Evolutionary conservation across 768 basidiomycete species (phyloP).

Genomic region (Collybia sordida): DNA sequence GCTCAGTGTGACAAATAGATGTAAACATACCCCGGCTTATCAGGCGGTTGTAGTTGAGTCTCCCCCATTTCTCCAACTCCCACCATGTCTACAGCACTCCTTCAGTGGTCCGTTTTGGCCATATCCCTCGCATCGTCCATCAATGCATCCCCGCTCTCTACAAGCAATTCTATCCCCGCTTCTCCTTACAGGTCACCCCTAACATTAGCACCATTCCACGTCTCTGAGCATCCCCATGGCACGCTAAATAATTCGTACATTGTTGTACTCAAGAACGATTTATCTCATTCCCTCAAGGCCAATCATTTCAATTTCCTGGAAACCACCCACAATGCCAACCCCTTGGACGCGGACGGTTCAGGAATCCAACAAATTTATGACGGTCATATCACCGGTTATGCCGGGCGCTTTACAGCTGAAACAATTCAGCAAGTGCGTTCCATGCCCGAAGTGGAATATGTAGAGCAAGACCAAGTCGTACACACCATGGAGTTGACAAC

Average conservation of each 20-base stretch:
- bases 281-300: slow-evolving; percentile 54
- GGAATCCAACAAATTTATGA: slow-evolving; percentile 79
- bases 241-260: slow-evolving; percentile 92
- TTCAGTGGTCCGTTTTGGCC: slow-evolving; percentile 43
- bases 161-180: slow-evolving; percentile 29
- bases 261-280: slow-evolving; percentile 78
- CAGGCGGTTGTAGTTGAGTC: slow-evolving; percentile 13
- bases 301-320: slow-evolving; percentile 83
- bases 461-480: slow-evolving; percentile 96
- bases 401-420: slow-evolving; percentile 70
- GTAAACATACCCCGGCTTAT: slow-evolving; percentile 28
- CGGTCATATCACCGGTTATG: slow-evolving; percentile 72
- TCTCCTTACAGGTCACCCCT: slow-evolving; percentile 40
- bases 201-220: slow-evolving; percentile 59
- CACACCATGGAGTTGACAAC: slow-evolving; percentile 51
- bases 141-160: slow-evolving; percentile 50
- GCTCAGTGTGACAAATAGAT: slow-evolving; percentile 24
- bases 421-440: slow-evolving; percentile 76
- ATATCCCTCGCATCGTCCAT: slow-evolving; percentile 36
- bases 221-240: slow-evolving; percentile 63
- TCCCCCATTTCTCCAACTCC: slow-evolving; percentile 24
- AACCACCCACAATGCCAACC: slow-evolving; percentile 54
- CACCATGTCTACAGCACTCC: slow-evolving; percentile 41
- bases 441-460: slow-evolving; percentile 87
- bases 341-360: slow-evolving; percentile 46